phyloP scores from a whole-genome alignment of 139 green algal genomes.

The Closterium sp. region DNA sequence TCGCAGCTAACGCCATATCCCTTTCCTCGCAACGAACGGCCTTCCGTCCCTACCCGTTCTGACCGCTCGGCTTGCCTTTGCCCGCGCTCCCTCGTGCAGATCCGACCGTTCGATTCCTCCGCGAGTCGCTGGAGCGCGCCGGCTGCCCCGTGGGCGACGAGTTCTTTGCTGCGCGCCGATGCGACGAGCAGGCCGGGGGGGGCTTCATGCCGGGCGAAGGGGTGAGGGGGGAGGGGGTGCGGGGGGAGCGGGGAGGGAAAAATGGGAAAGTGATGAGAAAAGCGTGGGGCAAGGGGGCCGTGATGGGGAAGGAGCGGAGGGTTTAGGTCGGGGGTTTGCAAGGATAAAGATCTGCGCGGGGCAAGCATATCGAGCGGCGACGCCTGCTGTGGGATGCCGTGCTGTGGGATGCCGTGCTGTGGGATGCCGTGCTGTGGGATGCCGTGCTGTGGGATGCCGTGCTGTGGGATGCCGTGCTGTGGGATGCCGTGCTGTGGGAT shows the following conservation, averaged over 20 bases:
- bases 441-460: too few relatives aligned
- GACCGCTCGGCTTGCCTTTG: not conserved
- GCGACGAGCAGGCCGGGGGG: conserved; percentile 31
- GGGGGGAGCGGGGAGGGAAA: not conserved
- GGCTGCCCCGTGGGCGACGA: conserved; percentile 44
- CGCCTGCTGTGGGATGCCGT: not conserved
- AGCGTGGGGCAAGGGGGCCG: too few relatives aligned
- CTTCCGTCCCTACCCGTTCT: not conserved
- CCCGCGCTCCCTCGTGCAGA: conserved; percentile 15
- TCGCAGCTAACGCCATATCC: too few relatives aligned
- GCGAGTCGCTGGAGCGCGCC: conserved; percentile 52
- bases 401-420: not conserved
- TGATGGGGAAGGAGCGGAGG: not conserved
- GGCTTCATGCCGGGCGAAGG: conserved; percentile 43
- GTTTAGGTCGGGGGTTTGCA: not conserved
- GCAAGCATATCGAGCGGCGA: too few relatives aligned
- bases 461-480: too few relatives aligned
- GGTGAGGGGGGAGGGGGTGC: conserved; percentile 15
- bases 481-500: not conserved
- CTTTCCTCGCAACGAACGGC: not conserved
- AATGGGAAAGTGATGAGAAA: not conserved
- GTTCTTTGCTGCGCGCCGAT: conserved; percentile 36
- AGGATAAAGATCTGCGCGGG: not conserved
- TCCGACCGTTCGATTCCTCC: conserved; percentile 50
- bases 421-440: too few relatives aligned